A percentile compares a stretch with the other conserved stretches of the same genome.
Evolutionary conservation across 805 yeast genomes (phyloP).

Genomic region (Ogataea kodamae): DNA sequence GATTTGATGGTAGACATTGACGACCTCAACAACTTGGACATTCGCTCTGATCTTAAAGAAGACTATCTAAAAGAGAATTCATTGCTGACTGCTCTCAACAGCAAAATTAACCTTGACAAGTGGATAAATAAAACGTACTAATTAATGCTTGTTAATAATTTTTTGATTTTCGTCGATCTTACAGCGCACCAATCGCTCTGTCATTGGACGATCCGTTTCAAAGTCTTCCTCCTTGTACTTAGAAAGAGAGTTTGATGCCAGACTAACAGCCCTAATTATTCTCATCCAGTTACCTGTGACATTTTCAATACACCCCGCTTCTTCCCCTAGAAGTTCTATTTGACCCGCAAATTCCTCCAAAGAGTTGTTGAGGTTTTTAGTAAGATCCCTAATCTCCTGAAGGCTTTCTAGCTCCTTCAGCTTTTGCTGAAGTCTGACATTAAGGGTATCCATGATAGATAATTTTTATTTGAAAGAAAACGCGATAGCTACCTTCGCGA

Average conservation of each 20-base stretch:
- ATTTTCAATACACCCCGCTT: conserved; percentile 56
- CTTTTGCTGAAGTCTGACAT: conserved; percentile 39
- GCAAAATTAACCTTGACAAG: conserved; percentile 21
- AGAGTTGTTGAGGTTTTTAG: conserved; percentile 43
- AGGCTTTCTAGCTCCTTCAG: conserved; percentile 48
- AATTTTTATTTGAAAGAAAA: not conserved
- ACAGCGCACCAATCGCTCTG: conserved; percentile 64
- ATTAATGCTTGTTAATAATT: conserved; percentile 15
- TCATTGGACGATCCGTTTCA: conserved; percentile 47
- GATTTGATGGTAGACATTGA: conserved; percentile 15
- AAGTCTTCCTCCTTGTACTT: conserved; percentile 43
- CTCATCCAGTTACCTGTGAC: conserved; percentile 65
- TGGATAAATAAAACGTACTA: conserved; percentile 26
- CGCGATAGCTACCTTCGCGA: conserved; percentile 3
- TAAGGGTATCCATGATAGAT: conserved; percentile 17
- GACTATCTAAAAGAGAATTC: conserved; percentile 14
- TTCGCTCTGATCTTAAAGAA: conserved; percentile 5
- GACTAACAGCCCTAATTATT: conserved; percentile 54
- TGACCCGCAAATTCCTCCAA: conserved; percentile 47
- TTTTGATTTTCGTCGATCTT: conserved; percentile 42
- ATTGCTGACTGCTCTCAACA: conserved; percentile 18
- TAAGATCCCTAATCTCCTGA: conserved; percentile 44
- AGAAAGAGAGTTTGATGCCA: conserved; percentile 53
- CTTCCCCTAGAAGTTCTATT: conserved; percentile 47
- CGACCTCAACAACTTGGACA: conserved; percentile 14